Base-by-base conservation (phyloP, 305 asterid genomes). In the Euphrasia arctica region DNA sequence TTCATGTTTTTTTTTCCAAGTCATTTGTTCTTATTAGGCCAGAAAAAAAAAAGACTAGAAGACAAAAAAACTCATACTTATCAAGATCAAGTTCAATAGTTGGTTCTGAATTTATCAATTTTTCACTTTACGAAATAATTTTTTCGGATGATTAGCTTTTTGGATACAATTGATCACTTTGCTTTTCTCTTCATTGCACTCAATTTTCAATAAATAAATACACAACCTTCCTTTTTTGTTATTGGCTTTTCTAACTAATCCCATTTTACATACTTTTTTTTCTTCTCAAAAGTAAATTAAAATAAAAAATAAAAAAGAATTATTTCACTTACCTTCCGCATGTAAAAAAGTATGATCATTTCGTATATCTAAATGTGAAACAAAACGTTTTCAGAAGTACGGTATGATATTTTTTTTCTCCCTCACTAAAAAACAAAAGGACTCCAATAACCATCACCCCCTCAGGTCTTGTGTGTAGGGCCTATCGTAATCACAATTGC, bases 391-490 rank as follows among this genome's bases (percentile, higher is more conserved):
- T 18, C 22, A 18, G 22, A 18, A 18, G 22, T 18, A 18, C 22
- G 22, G 22, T 18, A 18, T 18, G 22, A 18, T 18, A 18, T 18
- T 18, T 18, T 18, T 18, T 18, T 18, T 18, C 22, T 18, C 22
- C 22, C 22, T 18, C 22, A 18, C 22, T 18, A 18, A 18, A 18
- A 18, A 18, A 18, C 22, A 18, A 18, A 18, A 18, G 22, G 22
- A 18, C 22, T 18, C 22, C 63, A 67, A 59, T 70, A 12, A 54
- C 75, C 60, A 71, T 65, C 77, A 65, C 18, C 62, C 61, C 72
- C 22, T 29, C 9, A 69, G 64, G 80, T 70, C 73, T 71, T 54
- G 57, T 42, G 59, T 65, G 84, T 74, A 45, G 82, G 79, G 11
- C 78, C 82, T 55, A 4, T 34, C 34, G 34, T 34, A 1, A 9